These are phyloP conservation scores for Flueggea neowawraea DNA, from an alignment of 441 rosid genomes.

Conservation along the genomic window DNA sequence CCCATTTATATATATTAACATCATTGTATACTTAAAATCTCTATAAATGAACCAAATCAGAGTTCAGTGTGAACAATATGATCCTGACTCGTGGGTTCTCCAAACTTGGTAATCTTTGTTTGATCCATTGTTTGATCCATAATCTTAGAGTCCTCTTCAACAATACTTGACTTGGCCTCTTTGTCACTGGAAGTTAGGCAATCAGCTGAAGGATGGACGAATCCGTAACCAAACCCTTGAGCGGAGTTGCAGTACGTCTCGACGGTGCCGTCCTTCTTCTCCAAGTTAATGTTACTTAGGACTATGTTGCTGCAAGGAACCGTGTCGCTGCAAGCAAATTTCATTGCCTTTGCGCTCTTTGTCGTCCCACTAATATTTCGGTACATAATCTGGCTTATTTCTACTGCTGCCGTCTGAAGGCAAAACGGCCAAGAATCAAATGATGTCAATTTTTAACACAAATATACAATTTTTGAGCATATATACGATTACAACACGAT, in stretches of 20 bases:
- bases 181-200: slow-evolving; percentile 71
- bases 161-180: slow-evolving; percentile 2
- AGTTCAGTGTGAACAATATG: slow-evolving; percentile 59
- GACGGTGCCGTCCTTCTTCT: slow-evolving; percentile 57
- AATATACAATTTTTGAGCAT: too few relatives aligned
- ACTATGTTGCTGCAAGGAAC: slow-evolving; percentile 81
- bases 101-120: slow-evolving; percentile 11
- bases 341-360: slow-evolving; percentile 66
- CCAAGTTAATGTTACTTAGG: slow-evolving; percentile 70
- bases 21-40: slow-evolving; percentile 8
- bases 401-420: slow-evolving; percentile 71
- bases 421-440: background rate
- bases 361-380: slow-evolving; percentile 81
- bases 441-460: too few relatives aligned
- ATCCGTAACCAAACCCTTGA: slow-evolving; percentile 70
- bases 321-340: slow-evolving; percentile 86
- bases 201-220: slow-evolving; percentile 88
- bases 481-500: too few relatives aligned
- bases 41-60: slow-evolving; percentile 22
- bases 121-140: slow-evolving; percentile 12
- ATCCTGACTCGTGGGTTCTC: slow-evolving; percentile 15
- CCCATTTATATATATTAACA: slow-evolving; percentile 13
- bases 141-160: background rate
- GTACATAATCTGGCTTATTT: slow-evolving; percentile 77
- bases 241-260: slow-evolving; percentile 95